These are phyloP conservation scores for Trametes cubensis DNA, from an alignment of 768 basidiomycete genomes.

Conservation along the genomic window DNA sequence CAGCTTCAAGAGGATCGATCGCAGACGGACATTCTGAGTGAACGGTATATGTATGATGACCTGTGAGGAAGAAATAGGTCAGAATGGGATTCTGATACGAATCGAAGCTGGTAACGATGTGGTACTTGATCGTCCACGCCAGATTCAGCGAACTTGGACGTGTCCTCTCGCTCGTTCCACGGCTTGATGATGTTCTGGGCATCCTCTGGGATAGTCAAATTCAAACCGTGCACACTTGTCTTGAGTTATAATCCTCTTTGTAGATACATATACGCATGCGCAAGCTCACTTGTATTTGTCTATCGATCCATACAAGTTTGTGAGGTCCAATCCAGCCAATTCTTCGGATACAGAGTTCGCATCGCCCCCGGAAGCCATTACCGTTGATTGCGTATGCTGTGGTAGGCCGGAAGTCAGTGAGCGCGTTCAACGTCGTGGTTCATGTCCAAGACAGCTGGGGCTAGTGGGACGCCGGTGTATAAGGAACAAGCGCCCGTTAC, in stretches of 20 bases:
- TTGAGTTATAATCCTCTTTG: slow-evolving; percentile 18
- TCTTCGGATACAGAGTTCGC: slow-evolving; percentile 24
- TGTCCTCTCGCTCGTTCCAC: slow-evolving; percentile 78
- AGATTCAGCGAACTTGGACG: slow-evolving; percentile 66
- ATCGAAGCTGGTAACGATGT: not conserved
- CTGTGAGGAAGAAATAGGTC: slow-evolving; percentile 41
- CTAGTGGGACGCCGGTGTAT: too few relatives aligned
- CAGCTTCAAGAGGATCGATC: slow-evolving; percentile 74
- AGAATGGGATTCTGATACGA: not conserved
- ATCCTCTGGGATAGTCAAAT: slow-evolving; percentile 78
- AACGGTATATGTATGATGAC: slow-evolving; percentile 84
- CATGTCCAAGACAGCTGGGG: not conserved
- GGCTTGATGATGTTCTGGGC: slow-evolving; percentile 79
- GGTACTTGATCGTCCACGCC: slow-evolving; percentile 84
- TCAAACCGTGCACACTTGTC: slow-evolving; percentile 76
- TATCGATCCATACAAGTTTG: slow-evolving; percentile 35
- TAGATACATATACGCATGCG: slow-evolving; percentile 4
- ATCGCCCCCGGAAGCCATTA: slow-evolving; percentile 17
- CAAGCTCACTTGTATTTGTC: slow-evolving; percentile 37
- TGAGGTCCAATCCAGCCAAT: slow-evolving; percentile 30
- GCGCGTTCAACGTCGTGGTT: not conserved
- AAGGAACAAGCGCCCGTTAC: not conserved
- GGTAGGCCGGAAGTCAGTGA: too few relatives aligned
- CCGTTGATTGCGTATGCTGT: too few relatives aligned
- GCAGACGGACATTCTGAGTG: slow-evolving; percentile 72